phyloP scores from a whole-genome alignment of 2,329 filamentous ascomycete genomes.

The Sporothrix curviconia region DNA sequence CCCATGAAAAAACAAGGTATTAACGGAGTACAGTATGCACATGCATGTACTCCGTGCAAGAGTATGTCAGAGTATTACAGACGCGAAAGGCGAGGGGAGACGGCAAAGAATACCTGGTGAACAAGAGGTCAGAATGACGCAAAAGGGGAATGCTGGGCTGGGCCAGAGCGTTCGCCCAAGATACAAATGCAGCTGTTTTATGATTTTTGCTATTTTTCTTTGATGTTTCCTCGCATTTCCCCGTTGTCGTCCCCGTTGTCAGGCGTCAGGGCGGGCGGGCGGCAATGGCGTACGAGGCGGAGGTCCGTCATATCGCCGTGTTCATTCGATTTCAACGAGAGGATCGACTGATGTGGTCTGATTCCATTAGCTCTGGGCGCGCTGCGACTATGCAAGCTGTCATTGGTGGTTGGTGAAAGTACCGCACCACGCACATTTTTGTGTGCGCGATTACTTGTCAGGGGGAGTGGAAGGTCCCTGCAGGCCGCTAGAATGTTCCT shows the following conservation, averaged over 20 bases:
- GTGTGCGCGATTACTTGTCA: not conserved
- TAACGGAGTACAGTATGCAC: no score
- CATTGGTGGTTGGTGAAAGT: conserved; percentile 7
- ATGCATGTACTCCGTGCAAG: no score
- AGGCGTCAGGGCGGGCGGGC: conserved; percentile 1
- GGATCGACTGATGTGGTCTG: conserved; percentile 24
- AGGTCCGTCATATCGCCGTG: conserved; percentile 14
- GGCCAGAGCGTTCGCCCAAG: no score
- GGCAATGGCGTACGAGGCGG: conserved; percentile 15
- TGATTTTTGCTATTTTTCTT: not conserved
- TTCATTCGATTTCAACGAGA: conserved; percentile 18
- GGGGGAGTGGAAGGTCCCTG: conserved; percentile 1
- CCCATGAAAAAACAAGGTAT: no score
- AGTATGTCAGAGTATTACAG: no score
- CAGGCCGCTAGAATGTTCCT: conserved; percentile 10
- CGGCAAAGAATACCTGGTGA: no score
- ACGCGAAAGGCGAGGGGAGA: no score
- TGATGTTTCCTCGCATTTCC: not conserved
- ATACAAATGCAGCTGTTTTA: no score
- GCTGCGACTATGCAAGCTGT: conserved; percentile 12
- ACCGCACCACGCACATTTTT: not conserved
- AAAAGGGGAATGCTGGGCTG: no score
- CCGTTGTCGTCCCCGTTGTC: not conserved
- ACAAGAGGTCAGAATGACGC: no score
- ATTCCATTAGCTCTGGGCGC: conserved; percentile 20